Evolutionary conservation across 345 rosid genomes (phyloP), one percentile per base, ranked within the genome.

Genomic region (Aegle marmelos): DNA sequence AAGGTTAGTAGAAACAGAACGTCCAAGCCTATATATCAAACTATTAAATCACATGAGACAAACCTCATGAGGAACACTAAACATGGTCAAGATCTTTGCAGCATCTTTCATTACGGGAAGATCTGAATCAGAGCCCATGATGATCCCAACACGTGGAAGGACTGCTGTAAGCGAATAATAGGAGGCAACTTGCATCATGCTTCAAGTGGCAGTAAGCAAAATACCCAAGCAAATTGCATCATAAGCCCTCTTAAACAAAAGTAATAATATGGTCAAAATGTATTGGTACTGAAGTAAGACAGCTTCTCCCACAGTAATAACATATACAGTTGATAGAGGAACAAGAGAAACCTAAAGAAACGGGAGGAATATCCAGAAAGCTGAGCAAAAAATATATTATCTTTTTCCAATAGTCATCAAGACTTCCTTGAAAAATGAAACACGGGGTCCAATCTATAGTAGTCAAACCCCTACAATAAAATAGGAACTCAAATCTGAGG

Each of bases 71-170:
- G 95, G 83, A 70, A 96, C 94, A 76, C 84, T 86, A 78, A 93
- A 94, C 90, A 82, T 82, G 67, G 82, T 82, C 48, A 96, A 80
- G 82, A 92, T 82, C 80, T 73, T 87, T 21, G 94, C 94, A 66
- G 98, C 98, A 76, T 96, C 98, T 83, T 96, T 96, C 98, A 96
- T 94, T 19, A 92, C 91, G 66, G 98, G 94, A 87, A 96, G 98
- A 85, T 94, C 98, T 41, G 98, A 90, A 83, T 96, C 98, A 27
- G 98, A 96, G 76, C 98, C 98, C 98, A 92, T 94, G 36, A 96
- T 89, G 79, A 96, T 94, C 81, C 97, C 94, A 73, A 96, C 95
- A 77, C 90, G 90, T 17, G 89, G 93, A 27, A 83, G 59, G 64
- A 70, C 98, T 92, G 88, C 89, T 85, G 34, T 83, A 72, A 72